phyloP scores from a whole-genome alignment of 176 grass and related monocot genomes.

The Carex myosuroides region DNA sequence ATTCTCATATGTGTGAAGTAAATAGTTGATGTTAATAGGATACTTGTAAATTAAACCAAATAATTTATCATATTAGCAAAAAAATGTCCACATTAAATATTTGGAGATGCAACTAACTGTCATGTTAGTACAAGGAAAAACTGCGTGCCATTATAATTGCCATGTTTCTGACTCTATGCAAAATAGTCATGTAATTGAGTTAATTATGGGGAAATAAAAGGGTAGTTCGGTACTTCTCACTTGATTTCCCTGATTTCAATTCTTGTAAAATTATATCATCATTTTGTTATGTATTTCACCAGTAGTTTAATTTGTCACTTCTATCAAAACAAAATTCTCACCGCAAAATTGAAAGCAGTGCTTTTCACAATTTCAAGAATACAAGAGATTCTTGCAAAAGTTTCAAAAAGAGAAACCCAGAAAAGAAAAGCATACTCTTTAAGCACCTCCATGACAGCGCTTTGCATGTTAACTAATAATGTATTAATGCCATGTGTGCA shows the following conservation, averaged over 20 bases:
- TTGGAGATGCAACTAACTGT: neutral
- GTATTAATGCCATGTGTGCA: slow-evolving; percentile 62
- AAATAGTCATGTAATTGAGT: neutral
- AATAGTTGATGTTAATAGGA: neutral
- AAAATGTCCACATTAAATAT: neutral
- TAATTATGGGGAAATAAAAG: neutral
- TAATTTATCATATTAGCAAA: neutral
- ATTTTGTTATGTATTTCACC: neutral
- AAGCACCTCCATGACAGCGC: slow-evolving; percentile 56
- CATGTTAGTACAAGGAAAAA: neutral
- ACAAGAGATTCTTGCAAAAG: neutral
- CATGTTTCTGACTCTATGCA: neutral
- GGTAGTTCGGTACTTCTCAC: neutral
- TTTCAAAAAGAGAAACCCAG: neutral
- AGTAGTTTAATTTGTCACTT: neutral
- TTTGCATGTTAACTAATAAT: slow-evolving; percentile 60
- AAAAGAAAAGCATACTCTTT: slow-evolving; percentile 71
- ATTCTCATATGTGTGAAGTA: neutral
- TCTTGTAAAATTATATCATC: neutral
- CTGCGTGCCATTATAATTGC: neutral
- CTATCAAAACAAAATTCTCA: neutral
- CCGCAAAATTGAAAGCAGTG: neutral
- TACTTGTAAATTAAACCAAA: neutral
- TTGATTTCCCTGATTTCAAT: neutral
- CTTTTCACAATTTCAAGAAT: neutral